phyloP scores from a whole-genome alignment of 2,329 filamentous ascomycete species.

The Pestalotiopsis sp. region DNA sequence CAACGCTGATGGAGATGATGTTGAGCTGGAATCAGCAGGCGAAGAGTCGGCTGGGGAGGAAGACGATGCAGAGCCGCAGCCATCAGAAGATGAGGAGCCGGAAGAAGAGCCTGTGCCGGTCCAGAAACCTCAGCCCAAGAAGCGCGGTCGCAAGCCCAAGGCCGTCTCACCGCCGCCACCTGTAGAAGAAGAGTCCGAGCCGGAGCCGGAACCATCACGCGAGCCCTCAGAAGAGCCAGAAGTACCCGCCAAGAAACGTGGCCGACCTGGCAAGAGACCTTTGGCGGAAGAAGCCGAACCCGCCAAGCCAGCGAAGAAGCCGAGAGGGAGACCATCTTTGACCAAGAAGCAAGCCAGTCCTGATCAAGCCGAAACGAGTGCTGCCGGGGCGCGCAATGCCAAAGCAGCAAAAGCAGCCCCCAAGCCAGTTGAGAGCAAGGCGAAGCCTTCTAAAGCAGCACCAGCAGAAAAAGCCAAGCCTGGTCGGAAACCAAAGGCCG shows the following conservation, averaged over 20 bases:
- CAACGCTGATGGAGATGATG: slow-evolving; percentile 20
- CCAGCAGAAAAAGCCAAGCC: slow-evolving; percentile 33
- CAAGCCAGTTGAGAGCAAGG: slow-evolving; percentile 12
- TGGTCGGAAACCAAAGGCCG: slow-evolving; percentile 39
- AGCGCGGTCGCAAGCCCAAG: slow-evolving; percentile 14
- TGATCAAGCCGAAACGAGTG: slow-evolving; percentile 18
- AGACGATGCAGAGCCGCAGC: slow-evolving; percentile 25
- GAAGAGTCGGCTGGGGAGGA: slow-evolving; percentile 25
- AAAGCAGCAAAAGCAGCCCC: slow-evolving; percentile 28
- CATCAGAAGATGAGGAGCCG: slow-evolving; percentile 13
- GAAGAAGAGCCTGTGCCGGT: slow-evolving; percentile 9
- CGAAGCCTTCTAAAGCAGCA: slow-evolving; percentile 20
- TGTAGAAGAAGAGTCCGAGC: slow-evolving; percentile 21
- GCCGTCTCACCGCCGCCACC: background rate
- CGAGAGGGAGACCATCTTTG: slow-evolving; percentile 6
- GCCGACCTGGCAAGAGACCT: slow-evolving; percentile 26
- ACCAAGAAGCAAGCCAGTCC: slow-evolving; percentile 21
- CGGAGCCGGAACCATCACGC: slow-evolving; percentile 17
- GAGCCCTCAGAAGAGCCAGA: slow-evolving; percentile 21
- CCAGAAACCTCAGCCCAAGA: slow-evolving; percentile 15
- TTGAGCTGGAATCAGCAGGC: slow-evolving; percentile 19
- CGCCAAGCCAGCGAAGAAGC: slow-evolving; percentile 3
- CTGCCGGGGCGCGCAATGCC: slow-evolving; percentile 22
- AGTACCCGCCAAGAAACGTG: slow-evolving; percentile 28
- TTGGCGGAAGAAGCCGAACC: slow-evolving; percentile 9